Conservation (phyloP, 257 asterid genomes). For the Prunella vulgaris region DNA sequence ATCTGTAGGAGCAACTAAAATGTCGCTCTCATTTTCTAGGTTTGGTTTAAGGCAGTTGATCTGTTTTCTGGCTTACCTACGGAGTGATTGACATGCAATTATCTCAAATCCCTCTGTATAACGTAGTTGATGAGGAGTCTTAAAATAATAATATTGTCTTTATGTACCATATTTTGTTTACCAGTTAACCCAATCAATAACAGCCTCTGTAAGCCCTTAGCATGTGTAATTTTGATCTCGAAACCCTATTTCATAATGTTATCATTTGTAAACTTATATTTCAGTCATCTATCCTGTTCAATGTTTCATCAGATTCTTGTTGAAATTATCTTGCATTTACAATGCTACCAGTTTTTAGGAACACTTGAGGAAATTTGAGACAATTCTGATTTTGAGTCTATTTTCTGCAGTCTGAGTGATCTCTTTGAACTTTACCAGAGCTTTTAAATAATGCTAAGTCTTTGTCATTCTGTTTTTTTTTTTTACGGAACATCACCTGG, state of each 20-base stretch:
- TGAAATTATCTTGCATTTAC: slow-evolving; percentile 1
- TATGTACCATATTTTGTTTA: not conserved
- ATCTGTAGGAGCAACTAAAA: not conserved
- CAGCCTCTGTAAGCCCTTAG: not conserved
- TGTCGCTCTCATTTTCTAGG: not conserved
- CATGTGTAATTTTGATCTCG: not conserved
- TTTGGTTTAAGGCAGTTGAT: not conserved
- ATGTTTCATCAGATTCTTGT: not conserved
- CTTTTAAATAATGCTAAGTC: not conserved
- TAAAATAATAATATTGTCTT: not conserved
- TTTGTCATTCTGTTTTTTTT: not conserved
- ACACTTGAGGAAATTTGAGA: slow-evolving; percentile 1
- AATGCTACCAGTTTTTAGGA: not conserved
- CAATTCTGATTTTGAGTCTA: not conserved
- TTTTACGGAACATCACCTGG: no score
- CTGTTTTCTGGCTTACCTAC: not conserved
- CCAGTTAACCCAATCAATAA: not conserved
- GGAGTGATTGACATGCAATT: not conserved
- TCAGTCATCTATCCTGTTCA: not conserved
- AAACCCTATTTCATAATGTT: not conserved
- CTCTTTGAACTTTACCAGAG: slow-evolving; percentile 9
- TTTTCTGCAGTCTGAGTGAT: not conserved
- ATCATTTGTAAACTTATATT: not conserved
- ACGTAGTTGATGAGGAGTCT: not conserved
- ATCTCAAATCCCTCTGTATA: not conserved